Conservation (phyloP, 768 basidiomycete genomes). For the Clathrus columnatus region DNA sequence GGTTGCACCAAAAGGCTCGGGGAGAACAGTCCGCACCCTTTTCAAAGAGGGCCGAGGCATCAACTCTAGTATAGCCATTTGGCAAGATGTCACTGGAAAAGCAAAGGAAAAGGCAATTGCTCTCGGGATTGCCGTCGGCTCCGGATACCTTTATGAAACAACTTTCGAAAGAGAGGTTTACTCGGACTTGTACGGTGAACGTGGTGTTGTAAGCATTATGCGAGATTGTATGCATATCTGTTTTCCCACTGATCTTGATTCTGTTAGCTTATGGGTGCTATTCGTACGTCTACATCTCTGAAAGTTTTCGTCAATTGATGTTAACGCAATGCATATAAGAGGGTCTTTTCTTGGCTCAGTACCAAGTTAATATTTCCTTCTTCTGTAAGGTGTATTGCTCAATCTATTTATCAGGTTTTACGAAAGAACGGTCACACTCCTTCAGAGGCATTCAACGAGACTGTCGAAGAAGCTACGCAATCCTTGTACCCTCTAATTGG, state of each 20-base stretch:
- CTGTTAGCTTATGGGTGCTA: constrained; percentile 86
- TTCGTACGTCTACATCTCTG: constrained; percentile 46
- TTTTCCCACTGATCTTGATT: neutral
- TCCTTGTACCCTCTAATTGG: constrained; percentile 97
- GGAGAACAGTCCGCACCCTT: constrained; percentile 96
- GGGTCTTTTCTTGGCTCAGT: constrained; percentile 98
- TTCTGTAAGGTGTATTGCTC: neutral
- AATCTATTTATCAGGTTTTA: constrained; percentile 50
- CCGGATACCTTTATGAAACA: constrained; percentile 98
- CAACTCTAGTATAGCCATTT: constrained; percentile 91
- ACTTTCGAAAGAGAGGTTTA: constrained; percentile 99
- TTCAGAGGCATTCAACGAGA: constrained; percentile 99
- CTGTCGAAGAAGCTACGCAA: constrained; percentile 99
- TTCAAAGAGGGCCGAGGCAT: constrained; percentile 99
- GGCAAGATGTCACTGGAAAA: constrained; percentile 96
- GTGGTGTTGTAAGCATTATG: constrained; percentile 79
- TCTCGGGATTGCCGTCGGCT: constrained; percentile 88
- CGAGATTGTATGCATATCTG: neutral
- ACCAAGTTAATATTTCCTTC: constrained; percentile 28
- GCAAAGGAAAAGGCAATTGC: constrained; percentile 96
- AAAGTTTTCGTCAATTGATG: neutral
- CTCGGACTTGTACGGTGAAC: constrained; percentile 98
- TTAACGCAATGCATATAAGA: constrained; percentile 37
- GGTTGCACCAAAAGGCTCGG: constrained; percentile 98
- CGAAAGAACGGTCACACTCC: constrained; percentile 94